Percentiles rank a stretch among this genome's conserved stretches.
phyloP scores from a whole-genome alignment of 208 protist species.

The Leishmania mexicana region DNA sequence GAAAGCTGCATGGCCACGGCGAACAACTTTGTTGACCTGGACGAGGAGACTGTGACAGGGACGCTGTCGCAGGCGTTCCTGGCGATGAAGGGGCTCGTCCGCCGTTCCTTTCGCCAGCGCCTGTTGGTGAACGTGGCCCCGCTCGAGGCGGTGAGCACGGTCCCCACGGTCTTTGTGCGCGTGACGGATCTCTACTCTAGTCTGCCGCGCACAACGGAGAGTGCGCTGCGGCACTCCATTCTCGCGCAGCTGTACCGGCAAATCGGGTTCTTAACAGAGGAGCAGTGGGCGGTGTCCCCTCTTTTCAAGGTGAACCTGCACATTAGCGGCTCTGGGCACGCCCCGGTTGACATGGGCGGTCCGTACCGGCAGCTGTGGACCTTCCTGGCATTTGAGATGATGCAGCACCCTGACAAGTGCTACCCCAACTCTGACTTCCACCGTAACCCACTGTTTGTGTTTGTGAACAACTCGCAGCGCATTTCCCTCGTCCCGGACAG shows the following conservation, averaged over 20 bases:
- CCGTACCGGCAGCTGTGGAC: conserved; percentile 92
- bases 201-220: conserved; percentile 72
- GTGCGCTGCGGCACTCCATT: conserved; percentile 78
- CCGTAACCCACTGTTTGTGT: conserved; percentile 86
- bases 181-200: conserved; percentile 77
- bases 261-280: conserved; percentile 72
- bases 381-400: conserved; percentile 86
- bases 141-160: conserved; percentile 46
- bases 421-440: conserved; percentile 86
- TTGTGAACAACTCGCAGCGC: conserved; percentile 85
- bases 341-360: conserved; percentile 87
- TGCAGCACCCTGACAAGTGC: conserved; percentile 86
- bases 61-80: conserved; percentile 78
- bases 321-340: conserved; percentile 73
- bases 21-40: conserved; percentile 85
- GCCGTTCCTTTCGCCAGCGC: conserved; percentile 71
- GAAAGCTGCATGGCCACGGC: conserved; percentile 91
- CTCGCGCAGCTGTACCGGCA: conserved; percentile 89
- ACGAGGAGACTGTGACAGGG: conserved; percentile 67
- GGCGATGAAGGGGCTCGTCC: conserved; percentile 82
- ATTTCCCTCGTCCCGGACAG: conserved; percentile 85
- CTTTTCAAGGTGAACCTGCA: conserved; percentile 88
- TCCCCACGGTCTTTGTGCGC: conserved; percentile 67
- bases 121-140: conserved; percentile 76
- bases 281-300: conserved; percentile 64